Base-by-base conservation (phyloP, 768 basidiomycete genomes). In the Macrolepiota fuliginosa region DNA sequence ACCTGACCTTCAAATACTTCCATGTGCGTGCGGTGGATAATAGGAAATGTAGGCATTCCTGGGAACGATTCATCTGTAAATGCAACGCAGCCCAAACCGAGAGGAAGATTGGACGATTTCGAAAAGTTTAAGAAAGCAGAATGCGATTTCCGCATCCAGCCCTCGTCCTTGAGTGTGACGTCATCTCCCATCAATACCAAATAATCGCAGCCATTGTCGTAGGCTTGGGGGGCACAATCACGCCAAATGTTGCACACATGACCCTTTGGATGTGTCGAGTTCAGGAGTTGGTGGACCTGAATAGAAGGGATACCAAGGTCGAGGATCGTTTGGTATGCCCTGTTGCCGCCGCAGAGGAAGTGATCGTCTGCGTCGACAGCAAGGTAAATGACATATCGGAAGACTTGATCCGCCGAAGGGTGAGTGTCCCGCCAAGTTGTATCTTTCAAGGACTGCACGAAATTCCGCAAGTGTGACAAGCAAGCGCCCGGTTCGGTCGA, bases 41-140 rank as follows among this genome's bases (percentile, higher is more conserved):
- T 73, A 0, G 86, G 86, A 64, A 86, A 86, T 0, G 84, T 86
- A 0, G 84, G 84, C 83, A 87, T 85, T 0, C 83, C 86, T n/a
- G 81, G 82, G 64, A 85, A 87, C 9, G 77, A 73, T 17, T 68
- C 72, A 63, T 86, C 83, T 5, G 78, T 83, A 70, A 87, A 85
- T 0, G 83, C 79, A 1, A 87, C 78, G 42, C 84, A 85, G 10
- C 83, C 86, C 52, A 86, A 77, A 4, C 85, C 85, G 4, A 70
- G 64, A 4, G 80, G 81, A 0, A 74, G 70, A 1, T 66, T 63
- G 4, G 71, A 65, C 12, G 62, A 56, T 12, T 62, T 25, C 0
- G 80, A 64, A 10, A n/a, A n/a, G n/a, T 84, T 72, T 9, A n/a
- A n/a, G n/a, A n/a, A n/a, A n/a, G n/a, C n/a, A n/a, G 54, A 51